Evolutionary conservation across 2,329 filamentous ascomycete genomes (phyloP).

Genomic region (Penicillium brevicompactum): DNA sequence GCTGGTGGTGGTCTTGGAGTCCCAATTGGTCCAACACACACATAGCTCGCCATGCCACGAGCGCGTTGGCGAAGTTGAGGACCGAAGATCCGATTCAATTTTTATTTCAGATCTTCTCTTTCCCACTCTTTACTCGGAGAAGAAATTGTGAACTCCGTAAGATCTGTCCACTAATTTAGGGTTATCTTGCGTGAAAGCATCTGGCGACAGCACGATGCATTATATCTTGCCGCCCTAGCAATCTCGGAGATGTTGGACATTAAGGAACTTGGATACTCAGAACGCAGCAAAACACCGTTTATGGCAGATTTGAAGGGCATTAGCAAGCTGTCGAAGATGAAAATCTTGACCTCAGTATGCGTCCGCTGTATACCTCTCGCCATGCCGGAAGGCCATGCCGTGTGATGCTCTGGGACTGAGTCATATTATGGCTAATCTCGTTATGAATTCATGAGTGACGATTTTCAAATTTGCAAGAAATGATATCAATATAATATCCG

Average conservation of each 20-base stretch:
- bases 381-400: background rate
- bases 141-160: background rate
- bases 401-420: background rate
- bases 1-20: constrained; percentile 29
- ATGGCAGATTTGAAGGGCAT: background rate
- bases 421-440: constrained; percentile 2
- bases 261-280: background rate
- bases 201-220: background rate
- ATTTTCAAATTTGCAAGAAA: background rate
- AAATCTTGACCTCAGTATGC: too few species aligned
- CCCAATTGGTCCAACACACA: constrained; percentile 28
- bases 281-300: background rate
- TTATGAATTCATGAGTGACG: background rate
- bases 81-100: background rate
- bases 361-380: too few species aligned
- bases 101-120: background rate
- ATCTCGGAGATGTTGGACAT: background rate
- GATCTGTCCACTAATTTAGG: background rate
- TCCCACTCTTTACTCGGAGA: background rate
- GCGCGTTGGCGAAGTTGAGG: background rate
- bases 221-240: background rate
- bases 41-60: constrained; percentile 3
- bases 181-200: background rate
- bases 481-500: background rate
- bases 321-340: too few species aligned